Evolutionary conservation across 2,329 filamentous ascomycete genomes (phyloP).

Genomic region (Pseudogymnoascus sp.): DNA sequence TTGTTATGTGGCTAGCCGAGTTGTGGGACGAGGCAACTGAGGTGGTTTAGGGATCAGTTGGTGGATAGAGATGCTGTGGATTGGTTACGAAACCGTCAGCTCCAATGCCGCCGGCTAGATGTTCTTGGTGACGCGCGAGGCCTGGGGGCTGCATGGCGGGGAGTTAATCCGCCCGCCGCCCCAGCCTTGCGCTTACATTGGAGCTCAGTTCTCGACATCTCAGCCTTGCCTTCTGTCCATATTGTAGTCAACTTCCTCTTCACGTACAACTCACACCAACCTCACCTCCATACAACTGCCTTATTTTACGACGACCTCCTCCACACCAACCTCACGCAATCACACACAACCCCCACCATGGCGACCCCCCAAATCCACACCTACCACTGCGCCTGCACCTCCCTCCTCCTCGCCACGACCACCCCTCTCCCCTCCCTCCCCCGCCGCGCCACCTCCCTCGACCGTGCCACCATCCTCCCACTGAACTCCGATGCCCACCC

Average conservation of each 20-base stretch:
- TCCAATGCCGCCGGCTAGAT: not conserved
- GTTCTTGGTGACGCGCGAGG: not conserved
- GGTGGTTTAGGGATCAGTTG: not conserved
- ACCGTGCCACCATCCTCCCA: slow-evolving; percentile 49
- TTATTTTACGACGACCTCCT: not conserved
- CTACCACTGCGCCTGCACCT: slow-evolving; percentile 57
- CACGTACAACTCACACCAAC: not conserved
- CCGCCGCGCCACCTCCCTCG: slow-evolving; percentile 38
- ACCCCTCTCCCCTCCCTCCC: slow-evolving; percentile 44
- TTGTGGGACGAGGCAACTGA: not conserved
- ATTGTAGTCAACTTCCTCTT: not conserved
- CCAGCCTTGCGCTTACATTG: not conserved
- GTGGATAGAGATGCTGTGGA: not conserved
- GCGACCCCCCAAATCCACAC: slow-evolving; percentile 33
- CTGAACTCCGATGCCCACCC: slow-evolving; percentile 30
- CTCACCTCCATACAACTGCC: not conserved
- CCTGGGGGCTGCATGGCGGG: not conserved
- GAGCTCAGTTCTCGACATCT: not conserved
- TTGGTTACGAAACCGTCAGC: not conserved
- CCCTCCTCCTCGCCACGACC: slow-evolving; percentile 53
- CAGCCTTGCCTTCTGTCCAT: not conserved
- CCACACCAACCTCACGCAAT: not conserved
- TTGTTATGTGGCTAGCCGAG: slow-evolving; percentile 2
- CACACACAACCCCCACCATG: not conserved
- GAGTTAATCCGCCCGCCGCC: not conserved